Conservation (phyloP, 1,139 yeast species). For the Magnusiomyces fungicola region DNA sequence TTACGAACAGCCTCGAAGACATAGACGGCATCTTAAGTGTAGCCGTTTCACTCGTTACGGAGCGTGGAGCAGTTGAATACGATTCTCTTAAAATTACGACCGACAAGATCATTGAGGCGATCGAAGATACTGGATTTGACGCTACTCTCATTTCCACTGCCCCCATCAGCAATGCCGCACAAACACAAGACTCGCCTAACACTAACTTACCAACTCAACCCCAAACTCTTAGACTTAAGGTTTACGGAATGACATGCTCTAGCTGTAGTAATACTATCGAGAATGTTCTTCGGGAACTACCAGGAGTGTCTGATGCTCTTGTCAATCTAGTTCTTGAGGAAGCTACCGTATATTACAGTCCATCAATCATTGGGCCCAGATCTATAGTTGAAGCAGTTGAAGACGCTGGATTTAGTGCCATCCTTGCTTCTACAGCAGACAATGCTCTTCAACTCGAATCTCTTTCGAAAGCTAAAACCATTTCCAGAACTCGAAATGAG, state of each 20-base stretch:
- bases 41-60: conserved; percentile 65
- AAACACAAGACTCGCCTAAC: neutral
- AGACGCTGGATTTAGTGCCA: conserved; percentile 44
- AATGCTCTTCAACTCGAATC: conserved; percentile 59
- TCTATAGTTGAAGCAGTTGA: conserved; percentile 45
- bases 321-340: conserved; percentile 38
- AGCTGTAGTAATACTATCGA: conserved; percentile 50
- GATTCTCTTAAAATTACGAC: conserved; percentile 30
- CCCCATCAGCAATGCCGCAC: conserved; percentile 28
- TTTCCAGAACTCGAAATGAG: conserved; percentile 56
- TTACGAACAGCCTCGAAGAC: conserved; percentile 46
- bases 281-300: conserved; percentile 35
- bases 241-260: conserved; percentile 58
- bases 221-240: conserved; percentile 28
- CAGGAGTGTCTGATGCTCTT: conserved; percentile 42
- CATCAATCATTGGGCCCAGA: conserved; percentile 47
- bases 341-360: conserved; percentile 42
- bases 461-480: conserved; percentile 64
- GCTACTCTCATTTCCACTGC: conserved; percentile 36
- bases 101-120: conserved; percentile 38
- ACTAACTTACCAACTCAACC: neutral
- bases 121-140: conserved; percentile 77
- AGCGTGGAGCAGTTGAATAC: conserved; percentile 57
- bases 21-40: conserved; percentile 45
- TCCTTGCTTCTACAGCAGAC: conserved; percentile 38